Conservation (phyloP, 805 yeast genomes). For the Tetrapisispora namnaoensis region DNA sequence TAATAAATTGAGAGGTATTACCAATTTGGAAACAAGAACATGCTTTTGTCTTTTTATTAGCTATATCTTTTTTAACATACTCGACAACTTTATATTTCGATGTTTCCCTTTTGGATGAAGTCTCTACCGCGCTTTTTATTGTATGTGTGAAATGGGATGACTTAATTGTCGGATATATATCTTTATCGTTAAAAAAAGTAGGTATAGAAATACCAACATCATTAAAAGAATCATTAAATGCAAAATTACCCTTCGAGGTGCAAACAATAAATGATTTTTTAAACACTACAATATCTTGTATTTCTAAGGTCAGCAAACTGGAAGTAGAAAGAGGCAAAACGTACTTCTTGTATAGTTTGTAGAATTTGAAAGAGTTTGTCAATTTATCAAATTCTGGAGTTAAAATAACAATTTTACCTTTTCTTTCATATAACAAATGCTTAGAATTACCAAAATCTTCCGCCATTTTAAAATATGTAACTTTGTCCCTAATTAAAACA, state of each 20-base stretch:
- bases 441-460: constrained; percentile 50
- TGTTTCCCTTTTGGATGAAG: constrained; percentile 18
- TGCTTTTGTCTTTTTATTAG: constrained; percentile 34
- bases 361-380: constrained; percentile 22
- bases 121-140: constrained; percentile 14
- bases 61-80: constrained; percentile 33
- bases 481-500: constrained; percentile 43
- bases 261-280: constrained; percentile 59
- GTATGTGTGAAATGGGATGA: constrained; percentile 14
- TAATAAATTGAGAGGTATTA: constrained; percentile 42
- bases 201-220: constrained; percentile 44
- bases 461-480: constrained; percentile 57
- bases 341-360: constrained; percentile 45
- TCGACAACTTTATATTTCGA: constrained; percentile 27
- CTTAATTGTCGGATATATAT: constrained; percentile 8
- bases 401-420: constrained; percentile 37
- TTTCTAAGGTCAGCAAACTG: constrained; percentile 45
- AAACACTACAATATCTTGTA: constrained; percentile 52
- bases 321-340: constrained; percentile 47
- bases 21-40: constrained; percentile 55
- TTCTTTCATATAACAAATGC: constrained; percentile 48
- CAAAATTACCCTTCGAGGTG: constrained; percentile 56
- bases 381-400: constrained; percentile 29
- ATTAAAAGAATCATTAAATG: constrained; percentile 44
- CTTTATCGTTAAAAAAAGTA: constrained; percentile 42